These are phyloP conservation scores for Botrytis squamosa DNA, from an alignment of 2,329 filamentous ascomycete species.

Conservation along the genomic window DNA sequence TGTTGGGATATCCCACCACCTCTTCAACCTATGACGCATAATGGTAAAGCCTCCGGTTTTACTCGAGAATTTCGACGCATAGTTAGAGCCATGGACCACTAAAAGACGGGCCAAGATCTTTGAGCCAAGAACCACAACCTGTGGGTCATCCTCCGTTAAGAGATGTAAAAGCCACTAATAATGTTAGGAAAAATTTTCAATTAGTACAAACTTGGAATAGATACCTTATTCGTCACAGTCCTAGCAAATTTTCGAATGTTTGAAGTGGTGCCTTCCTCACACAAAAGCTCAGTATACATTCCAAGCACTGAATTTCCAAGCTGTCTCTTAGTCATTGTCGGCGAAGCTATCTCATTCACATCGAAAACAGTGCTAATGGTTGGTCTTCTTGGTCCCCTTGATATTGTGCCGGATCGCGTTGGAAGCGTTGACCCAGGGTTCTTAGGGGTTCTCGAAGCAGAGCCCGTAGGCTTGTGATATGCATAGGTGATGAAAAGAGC, in stretches of 20 bases:
- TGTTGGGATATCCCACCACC: slow-evolving; percentile 84
- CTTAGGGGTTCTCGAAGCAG: slow-evolving; percentile 53
- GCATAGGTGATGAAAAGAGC: slow-evolving; percentile 93
- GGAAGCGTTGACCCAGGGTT: slow-evolving; percentile 46
- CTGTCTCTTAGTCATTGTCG: slow-evolving; percentile 60
- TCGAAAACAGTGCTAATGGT: slow-evolving; percentile 34
- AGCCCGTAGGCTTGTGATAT: slow-evolving; percentile 61
- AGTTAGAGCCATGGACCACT: slow-evolving; percentile 75
- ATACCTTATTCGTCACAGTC: slow-evolving; percentile 91
- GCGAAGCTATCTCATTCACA: slow-evolving; percentile 39
- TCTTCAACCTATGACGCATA: slow-evolving; percentile 75
- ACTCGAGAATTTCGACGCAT: slow-evolving; percentile 83
- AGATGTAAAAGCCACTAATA: slow-evolving; percentile 85
- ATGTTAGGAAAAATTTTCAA: slow-evolving; percentile 37
- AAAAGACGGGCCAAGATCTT: slow-evolving; percentile 83
- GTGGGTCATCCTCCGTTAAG: slow-evolving; percentile 79
- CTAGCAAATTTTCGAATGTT: slow-evolving; percentile 85
- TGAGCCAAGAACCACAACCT: slow-evolving; percentile 75
- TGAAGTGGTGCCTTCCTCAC: slow-evolving; percentile 64
- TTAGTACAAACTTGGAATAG: slow-evolving; percentile 31
- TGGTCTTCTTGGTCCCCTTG: slow-evolving; percentile 35
- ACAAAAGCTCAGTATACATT: slow-evolving; percentile 76
- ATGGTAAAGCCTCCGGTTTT: slow-evolving; percentile 88
- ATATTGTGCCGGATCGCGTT: slow-evolving; percentile 39
- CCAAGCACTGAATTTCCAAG: slow-evolving; percentile 72